Evolutionary conservation across 2,329 filamentous ascomycete species (phyloP).

Genomic region (Sordariomycetes sp.): DNA sequence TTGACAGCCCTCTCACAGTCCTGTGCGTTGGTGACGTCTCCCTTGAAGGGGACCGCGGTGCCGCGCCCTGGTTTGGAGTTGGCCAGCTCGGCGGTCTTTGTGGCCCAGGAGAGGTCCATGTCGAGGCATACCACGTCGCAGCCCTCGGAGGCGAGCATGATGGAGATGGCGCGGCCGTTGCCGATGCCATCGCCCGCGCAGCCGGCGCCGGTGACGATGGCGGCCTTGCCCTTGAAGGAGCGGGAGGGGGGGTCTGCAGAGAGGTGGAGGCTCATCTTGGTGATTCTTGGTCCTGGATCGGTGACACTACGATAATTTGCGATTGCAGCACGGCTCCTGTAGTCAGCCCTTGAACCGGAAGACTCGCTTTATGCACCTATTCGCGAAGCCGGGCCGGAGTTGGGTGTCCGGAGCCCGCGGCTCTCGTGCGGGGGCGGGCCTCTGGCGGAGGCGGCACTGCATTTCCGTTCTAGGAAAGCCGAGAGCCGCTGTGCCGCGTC

Average conservation of each 20-base stretch:
- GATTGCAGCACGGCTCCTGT: no score
- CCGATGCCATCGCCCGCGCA: slow-evolving; percentile 45
- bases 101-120: slow-evolving; percentile 33
- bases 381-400: no score
- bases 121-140: slow-evolving; percentile 50
- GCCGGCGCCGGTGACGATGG: slow-evolving; percentile 51
- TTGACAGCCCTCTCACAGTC: slow-evolving; percentile 37
- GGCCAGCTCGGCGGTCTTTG: slow-evolving; percentile 43
- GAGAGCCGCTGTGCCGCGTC: background rate
- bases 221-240: slow-evolving; percentile 23
- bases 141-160: slow-evolving; percentile 49
- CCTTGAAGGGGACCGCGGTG: slow-evolving; percentile 28
- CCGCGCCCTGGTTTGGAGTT: slow-evolving; percentile 23
- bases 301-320: no score
- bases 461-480: background rate
- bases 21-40: slow-evolving; percentile 40
- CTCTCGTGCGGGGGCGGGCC: background rate
- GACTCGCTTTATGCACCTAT: no score
- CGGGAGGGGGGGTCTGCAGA: slow-evolving; percentile 12
- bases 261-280: background rate
- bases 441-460: background rate
- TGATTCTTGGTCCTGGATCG: background rate
- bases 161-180: slow-evolving; percentile 46
- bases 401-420: no score
- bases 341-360: no score